Conservation (phyloP, 2,329 filamentous ascomycete genomes). For the Pseudogymnoascus sp. region DNA sequence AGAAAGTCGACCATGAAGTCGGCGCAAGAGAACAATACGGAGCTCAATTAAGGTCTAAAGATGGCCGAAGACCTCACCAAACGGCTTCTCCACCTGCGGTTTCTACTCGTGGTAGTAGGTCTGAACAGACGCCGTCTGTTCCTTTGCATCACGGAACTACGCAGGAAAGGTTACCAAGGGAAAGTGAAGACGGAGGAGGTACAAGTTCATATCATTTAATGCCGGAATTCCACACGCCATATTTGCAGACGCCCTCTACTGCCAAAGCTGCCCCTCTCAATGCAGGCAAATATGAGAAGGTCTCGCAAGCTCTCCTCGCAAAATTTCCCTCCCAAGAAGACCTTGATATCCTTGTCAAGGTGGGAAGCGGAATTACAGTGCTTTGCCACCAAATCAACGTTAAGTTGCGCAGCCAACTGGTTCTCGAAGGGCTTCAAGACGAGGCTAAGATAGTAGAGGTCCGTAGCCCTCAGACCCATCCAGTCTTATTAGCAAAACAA, state of each 20-base stretch:
- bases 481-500: slow-evolving; percentile 36
- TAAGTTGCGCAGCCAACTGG: background rate
- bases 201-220: background rate
- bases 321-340: slow-evolving; percentile 19
- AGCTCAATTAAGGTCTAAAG: slow-evolving; percentile 32
- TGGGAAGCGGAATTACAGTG: background rate
- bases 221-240: background rate
- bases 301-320: slow-evolving; percentile 15
- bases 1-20: slow-evolving; percentile 29
- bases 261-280: slow-evolving; percentile 10
- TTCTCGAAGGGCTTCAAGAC: background rate
- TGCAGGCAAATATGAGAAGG: slow-evolving; percentile 13
- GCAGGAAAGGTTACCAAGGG: slow-evolving; percentile 19
- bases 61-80: slow-evolving; percentile 22
- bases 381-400: background rate
- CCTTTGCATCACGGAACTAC: slow-evolving; percentile 39
- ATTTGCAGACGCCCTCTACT: background rate
- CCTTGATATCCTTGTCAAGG: slow-evolving; percentile 13
- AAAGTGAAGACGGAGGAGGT: background rate
- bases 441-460: slow-evolving; percentile 19
- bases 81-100: slow-evolving; percentile 34
- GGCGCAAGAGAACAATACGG: slow-evolving; percentile 29
- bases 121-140: slow-evolving; percentile 41
- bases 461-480: slow-evolving; percentile 28
- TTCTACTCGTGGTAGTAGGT: slow-evolving; percentile 40